phyloP scores from a whole-genome alignment of 2,329 filamentous ascomycete genomes.

The Monilinia laxa region DNA sequence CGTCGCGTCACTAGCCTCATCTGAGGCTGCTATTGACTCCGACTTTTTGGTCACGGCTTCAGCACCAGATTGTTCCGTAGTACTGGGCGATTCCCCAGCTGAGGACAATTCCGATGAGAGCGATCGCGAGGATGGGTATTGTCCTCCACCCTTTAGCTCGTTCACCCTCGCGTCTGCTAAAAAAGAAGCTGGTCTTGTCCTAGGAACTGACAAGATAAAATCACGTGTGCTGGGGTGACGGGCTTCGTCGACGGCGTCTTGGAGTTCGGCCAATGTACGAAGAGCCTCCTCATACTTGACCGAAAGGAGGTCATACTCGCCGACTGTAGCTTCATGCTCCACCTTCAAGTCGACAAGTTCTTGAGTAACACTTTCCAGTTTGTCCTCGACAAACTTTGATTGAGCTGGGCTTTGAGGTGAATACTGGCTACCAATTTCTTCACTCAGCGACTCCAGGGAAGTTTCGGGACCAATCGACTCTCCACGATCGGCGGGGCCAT shows the following conservation, averaged over 20 bases:
- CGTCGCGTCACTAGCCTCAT: slow-evolving; percentile 46
- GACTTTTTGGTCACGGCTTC: slow-evolving; percentile 49
- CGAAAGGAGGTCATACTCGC: slow-evolving; percentile 77
- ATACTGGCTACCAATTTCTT: slow-evolving; percentile 35
- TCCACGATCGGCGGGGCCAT: slow-evolving; percentile 40
- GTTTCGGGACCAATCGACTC: slow-evolving; percentile 43
- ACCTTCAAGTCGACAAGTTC: slow-evolving; percentile 88
- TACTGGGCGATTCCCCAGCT: slow-evolving; percentile 72
- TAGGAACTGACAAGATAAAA: slow-evolving; percentile 54
- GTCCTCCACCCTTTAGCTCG: slow-evolving; percentile 65
- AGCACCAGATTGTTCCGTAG: slow-evolving; percentile 61
- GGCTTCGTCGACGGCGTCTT: slow-evolving; percentile 80
- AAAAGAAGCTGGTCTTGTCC: slow-evolving; percentile 72
- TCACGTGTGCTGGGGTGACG: slow-evolving; percentile 55
- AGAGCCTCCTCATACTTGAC: slow-evolving; percentile 90
- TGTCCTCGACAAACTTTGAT: slow-evolving; percentile 83
- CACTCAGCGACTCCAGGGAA: slow-evolving; percentile 37
- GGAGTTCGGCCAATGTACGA: slow-evolving; percentile 76
- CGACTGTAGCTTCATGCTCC: slow-evolving; percentile 82
- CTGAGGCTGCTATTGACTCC: slow-evolving; percentile 32
- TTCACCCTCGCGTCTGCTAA: slow-evolving; percentile 74
- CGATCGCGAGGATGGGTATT: slow-evolving; percentile 79
- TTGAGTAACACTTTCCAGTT: slow-evolving; percentile 85
- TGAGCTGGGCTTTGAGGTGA: slow-evolving; percentile 70
- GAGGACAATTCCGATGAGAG: slow-evolving; percentile 93